Base-by-base conservation (phyloP, 805 yeast species). In the Lipomyces chichibuensis region DNA sequence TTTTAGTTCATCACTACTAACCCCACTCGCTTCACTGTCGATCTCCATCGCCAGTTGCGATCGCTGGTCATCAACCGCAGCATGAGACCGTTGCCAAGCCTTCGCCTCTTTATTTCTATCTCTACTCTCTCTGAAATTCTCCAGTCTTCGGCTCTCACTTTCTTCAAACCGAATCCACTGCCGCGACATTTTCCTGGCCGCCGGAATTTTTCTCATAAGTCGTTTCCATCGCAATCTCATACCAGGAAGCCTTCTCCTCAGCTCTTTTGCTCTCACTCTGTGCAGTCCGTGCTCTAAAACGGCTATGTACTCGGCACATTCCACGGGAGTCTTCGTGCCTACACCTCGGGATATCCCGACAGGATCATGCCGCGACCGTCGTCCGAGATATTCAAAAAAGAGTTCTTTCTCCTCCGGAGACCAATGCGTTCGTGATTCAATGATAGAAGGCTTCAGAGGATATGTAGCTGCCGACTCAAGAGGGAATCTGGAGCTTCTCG, bases 101-200 rank as follows among this genome's bases (percentile, higher is more conserved):
- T 62, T 63, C 25, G 54, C 32, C 29, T 67, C 70, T 13, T 58
- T 17, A n/a, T 55, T 49, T 25, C 62, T 61, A 32, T 58, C 61
- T 29, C 46, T n/a, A 1, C 7, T 29, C 53, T 60, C 70, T 27
- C 62, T 23, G 39, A 61, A 65, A 25, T 57, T 58, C 60, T 62
- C 67, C 33, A 69, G 29, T 56, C 55, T 6, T 11, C 53, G 57
- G 29, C 71, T 63, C 52, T 69, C 65, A 3, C 23, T 20, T 35
- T 69, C 71, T 35, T 69, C 71, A 57, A 66, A 35, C 46, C 32
- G 37, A n/a, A 69, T 56, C 71, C 71, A 69, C 33, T 46, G 39
- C 4, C 37, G 14, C 23, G 69, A 66, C 71, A 69, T 69, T 33
- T 57, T 56, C 27, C 70, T 23, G 7, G 71, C 71, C 1, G 67